These are phyloP conservation scores for Curvularia sp. DNA, from an alignment of 2,329 filamentous ascomycete genomes.

Conservation along the genomic window DNA sequence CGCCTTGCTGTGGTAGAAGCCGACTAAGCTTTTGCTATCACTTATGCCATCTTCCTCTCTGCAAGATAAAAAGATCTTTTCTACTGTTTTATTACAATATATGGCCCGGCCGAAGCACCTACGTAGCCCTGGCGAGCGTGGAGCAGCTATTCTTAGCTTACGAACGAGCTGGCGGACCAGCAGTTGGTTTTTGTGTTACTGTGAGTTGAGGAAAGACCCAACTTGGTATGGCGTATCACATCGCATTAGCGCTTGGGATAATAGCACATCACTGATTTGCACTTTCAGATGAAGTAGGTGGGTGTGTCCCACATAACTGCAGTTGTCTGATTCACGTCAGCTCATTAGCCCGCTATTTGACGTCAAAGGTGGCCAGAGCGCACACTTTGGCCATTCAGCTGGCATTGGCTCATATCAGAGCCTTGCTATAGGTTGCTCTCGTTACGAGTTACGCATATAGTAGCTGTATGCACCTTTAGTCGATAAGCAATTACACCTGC, in stretches of 20 bases:
- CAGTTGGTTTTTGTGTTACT: not conserved
- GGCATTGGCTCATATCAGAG: not conserved
- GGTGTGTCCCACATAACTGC: too few relatives aligned
- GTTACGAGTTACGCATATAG: not conserved
- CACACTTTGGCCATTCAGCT: not conserved
- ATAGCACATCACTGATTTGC: too few relatives aligned
- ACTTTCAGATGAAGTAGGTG: too few relatives aligned
- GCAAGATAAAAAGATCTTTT: not conserved
- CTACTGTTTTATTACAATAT: not conserved
- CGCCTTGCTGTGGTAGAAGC: not conserved
- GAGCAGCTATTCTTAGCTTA: not conserved
- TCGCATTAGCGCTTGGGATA: too few relatives aligned
- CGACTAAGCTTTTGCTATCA: not conserved
- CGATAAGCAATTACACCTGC: not conserved
- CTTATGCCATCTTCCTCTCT: not conserved
- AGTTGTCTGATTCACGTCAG: too few relatives aligned
- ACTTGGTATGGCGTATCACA: not conserved
- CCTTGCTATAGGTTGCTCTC: not conserved
- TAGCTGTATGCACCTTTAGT: not conserved
- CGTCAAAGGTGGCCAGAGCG: not conserved
- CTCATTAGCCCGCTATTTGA: not conserved
- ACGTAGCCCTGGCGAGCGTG: not conserved
- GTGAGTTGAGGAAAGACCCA: not conserved
- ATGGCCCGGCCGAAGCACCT: not conserved
- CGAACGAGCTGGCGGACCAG: not conserved